These are phyloP conservation scores for Starmerella lactis-condensi DNA, from an alignment of 805 yeast genomes.

Conservation along the genomic window DNA sequence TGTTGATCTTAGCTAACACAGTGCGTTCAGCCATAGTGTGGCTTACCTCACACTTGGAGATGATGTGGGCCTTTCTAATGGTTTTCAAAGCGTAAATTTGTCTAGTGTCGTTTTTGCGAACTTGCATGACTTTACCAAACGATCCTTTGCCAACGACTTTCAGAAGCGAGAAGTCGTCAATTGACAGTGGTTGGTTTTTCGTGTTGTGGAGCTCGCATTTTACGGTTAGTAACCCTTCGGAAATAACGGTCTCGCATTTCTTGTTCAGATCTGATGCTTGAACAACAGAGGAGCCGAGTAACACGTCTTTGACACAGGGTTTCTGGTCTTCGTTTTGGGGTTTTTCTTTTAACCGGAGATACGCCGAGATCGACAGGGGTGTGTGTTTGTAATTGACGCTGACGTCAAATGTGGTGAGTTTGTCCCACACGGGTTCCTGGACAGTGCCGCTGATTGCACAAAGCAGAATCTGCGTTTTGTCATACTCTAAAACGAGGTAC, in stretches of 20 bases:
- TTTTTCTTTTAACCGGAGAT: constrained; percentile 39
- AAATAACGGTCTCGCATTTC: constrained; percentile 17
- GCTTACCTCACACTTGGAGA: constrained; percentile 81
- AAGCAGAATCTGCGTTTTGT: constrained; percentile 75
- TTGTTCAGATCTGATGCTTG: constrained; percentile 20
- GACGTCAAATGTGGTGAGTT: constrained; percentile 81
- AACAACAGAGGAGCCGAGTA: constrained; percentile 13
- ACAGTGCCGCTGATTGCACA: constrained; percentile 76
- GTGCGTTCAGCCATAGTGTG: constrained; percentile 95
- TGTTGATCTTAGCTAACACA: constrained; percentile 77
- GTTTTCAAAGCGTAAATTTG: constrained; percentile 91
- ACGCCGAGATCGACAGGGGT: constrained; percentile 55
- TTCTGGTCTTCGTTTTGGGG: constrained; percentile 34
- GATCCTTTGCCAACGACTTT: constrained; percentile 97
- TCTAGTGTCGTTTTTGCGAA: constrained; percentile 82
- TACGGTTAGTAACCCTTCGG: constrained; percentile 18
- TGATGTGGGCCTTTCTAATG: constrained; percentile 82
- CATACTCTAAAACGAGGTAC: constrained; percentile 80
- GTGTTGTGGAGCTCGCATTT: constrained; percentile 17
- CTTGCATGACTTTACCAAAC: constrained; percentile 98
- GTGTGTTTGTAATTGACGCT: constrained; percentile 31
- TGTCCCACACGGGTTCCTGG: constrained; percentile 64
- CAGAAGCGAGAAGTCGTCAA: constrained; percentile 80
- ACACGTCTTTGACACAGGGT: constrained; percentile 25
- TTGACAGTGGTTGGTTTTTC: constrained; percentile 39